A percentile compares a stretch with the other conserved stretches of the same genome.
These are phyloP conservation scores for Lepidium africanum DNA, from an alignment of 345 rosid species.

Conservation along the genomic window DNA sequence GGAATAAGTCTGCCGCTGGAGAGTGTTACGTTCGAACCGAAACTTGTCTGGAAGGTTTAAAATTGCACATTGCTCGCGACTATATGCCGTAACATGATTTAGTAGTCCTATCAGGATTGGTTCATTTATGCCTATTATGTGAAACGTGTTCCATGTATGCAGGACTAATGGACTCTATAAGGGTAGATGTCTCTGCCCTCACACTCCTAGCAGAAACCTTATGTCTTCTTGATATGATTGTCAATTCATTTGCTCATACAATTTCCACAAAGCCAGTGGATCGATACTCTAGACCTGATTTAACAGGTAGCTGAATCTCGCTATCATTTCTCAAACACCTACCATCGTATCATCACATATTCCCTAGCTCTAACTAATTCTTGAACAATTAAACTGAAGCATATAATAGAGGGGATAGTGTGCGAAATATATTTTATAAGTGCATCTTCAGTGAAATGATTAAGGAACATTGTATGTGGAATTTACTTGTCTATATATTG, in stretches of 20 bases:
- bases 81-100: neutral
- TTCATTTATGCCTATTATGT: neutral
- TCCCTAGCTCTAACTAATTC: slow-evolving; percentile 10
- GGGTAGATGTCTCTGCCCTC: slow-evolving; percentile 67
- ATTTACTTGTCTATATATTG: neutral
- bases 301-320: slow-evolving; percentile 50
- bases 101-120: neutral
- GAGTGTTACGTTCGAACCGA: slow-evolving; percentile 91
- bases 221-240: slow-evolving; percentile 93
- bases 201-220: slow-evolving; percentile 89
- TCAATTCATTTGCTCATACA: slow-evolving; percentile 85
- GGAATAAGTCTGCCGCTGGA: slow-evolving; percentile 91
- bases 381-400: neutral
- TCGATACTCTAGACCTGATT: slow-evolving; percentile 72
- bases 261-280: slow-evolving; percentile 86
- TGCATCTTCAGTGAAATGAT: slow-evolving; percentile 2
- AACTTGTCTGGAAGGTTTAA: slow-evolving; percentile 87
- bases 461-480: neutral
- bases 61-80: neutral
- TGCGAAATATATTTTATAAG: neutral
- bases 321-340: neutral
- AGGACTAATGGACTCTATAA: slow-evolving; percentile 75
- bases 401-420: neutral
- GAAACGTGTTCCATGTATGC: slow-evolving; percentile 23
- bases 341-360: slow-evolving; percentile 1